Base-by-base conservation (phyloP, 2,329 filamentous ascomycete genomes). In the Onygena corvina region DNA sequence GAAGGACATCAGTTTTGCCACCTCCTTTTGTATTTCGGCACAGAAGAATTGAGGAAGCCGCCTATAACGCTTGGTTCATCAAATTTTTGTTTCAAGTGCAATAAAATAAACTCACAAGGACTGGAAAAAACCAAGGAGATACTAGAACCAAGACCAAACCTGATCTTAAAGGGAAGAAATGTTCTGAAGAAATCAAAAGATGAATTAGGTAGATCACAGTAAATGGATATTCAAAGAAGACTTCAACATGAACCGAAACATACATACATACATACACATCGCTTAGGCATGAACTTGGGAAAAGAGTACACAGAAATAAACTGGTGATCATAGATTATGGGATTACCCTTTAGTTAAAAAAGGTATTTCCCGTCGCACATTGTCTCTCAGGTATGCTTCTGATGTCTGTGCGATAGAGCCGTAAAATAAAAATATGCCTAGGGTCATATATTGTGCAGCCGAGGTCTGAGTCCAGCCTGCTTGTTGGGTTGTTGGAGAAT, bases 251-350 rank as follows among this genome's bases (percentile, higher is more conserved):
- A 40, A 21, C 36, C 20, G 36, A 40, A 23, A 23, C 18, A 40
- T 18, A 18, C 36, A 40, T 40, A 40, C 36, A 40, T 40, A 40
- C 36, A 40, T 40, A 11, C 36, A 40, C 18, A 18, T 40, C 36
- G 25, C 36, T 40, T 40, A 21, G 36, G 36, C 18, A 21, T 23
- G 16, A 38, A 21, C 25, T 23, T n/a, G 16, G 14, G 11, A 16
- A 40, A 40, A 40, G 20, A 40, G 18, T 40, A 40, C 36, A 40
- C 8, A 38, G 21, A 38, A 18, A 8, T 16, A 21, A 23, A 40
- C 36, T 18, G 36, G 20, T 21, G 36, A 40, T 4, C 14, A 23
- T 23, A n/a, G 18, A n/a, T 12, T 23, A 40, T 12, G 16, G 11
- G n/a, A n/a, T 38, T 9, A 38, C 11, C 36, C 25, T 14, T n/a